Evolutionary conservation across 352 stramenopile genomes (phyloP).

Genomic region (Pythium folliculosum): DNA sequence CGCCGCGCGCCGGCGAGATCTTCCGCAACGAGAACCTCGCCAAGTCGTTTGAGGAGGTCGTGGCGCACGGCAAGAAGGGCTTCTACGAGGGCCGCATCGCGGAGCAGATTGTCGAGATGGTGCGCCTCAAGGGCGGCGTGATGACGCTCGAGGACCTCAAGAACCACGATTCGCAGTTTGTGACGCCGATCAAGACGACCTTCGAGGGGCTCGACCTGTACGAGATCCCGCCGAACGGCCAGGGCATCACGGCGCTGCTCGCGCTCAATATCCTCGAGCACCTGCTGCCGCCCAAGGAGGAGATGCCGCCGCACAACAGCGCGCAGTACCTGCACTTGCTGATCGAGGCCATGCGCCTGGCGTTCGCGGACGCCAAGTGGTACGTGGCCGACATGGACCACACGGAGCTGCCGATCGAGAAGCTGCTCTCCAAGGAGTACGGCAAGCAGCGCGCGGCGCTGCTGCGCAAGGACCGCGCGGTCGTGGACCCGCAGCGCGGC

Average conservation of each 20-base stretch:
- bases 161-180: slow-evolving; percentile 86
- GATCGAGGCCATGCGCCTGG: slow-evolving; percentile 92
- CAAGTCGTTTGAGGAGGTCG: slow-evolving; percentile 84
- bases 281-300: slow-evolving; percentile 40
- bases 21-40: slow-evolving; percentile 90
- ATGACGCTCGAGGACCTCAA: slow-evolving; percentile 87
- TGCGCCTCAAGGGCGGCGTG: slow-evolving; percentile 60
- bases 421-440: slow-evolving; percentile 84
- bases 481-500: slow-evolving; percentile 56
- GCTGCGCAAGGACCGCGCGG: slow-evolving; percentile 44
- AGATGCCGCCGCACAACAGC: slow-evolving; percentile 46
- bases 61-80: slow-evolving; percentile 80
- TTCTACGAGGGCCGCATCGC: slow-evolving; percentile 88
- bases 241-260: slow-evolving; percentile 95
- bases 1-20: slow-evolving; percentile 68
- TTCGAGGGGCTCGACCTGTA: slow-evolving; percentile 91
- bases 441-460: slow-evolving; percentile 51
- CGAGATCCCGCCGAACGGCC: slow-evolving; percentile 95
- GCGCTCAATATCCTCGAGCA: slow-evolving; percentile 92
- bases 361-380: slow-evolving; percentile 92
- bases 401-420: slow-evolving; percentile 53
- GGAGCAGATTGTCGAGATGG: slow-evolving; percentile 85
- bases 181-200: slow-evolving; percentile 87
- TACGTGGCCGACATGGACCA: slow-evolving; percentile 83
- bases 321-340: slow-evolving; percentile 87